Base-by-base conservation (phyloP, 2,329 filamentous ascomycete genomes). In the Diaporthe helianthi region DNA sequence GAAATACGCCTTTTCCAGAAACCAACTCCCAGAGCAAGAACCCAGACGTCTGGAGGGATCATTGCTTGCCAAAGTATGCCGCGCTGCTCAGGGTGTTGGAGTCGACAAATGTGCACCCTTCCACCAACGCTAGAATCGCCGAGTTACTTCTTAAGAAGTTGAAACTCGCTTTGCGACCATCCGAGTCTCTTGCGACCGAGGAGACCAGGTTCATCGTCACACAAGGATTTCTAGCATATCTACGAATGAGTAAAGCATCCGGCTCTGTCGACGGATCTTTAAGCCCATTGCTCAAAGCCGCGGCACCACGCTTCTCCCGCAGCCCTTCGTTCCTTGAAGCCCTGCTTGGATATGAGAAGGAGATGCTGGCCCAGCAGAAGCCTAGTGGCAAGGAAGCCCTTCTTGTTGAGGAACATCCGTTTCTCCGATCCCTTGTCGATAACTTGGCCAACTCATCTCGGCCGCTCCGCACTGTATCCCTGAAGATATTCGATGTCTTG, bases 361-460 rank as follows among this genome's bases (percentile, higher is more conserved):
- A 74, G 17, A 73, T 78, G 49, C 67, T 65, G 2, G 61, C 67
- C 31, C 72, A 73, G 1, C 71, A 76, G 41, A 73, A 69, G 8
- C 78, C 73, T 52, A 74, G 70, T 10, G 77, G 78, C 71, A 74
- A 81, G 46, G 77, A 81, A 15, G 80, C 84, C n/a, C 80, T 82
- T 19, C 86, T 87, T 15, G 76, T 83, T 15, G 85, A 90, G 26
- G 84, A 89, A 41, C 88, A 92, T 65, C 82, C 84, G 0, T 84
- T 96, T 13, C 84, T 90, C 17, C 82, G 83, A 51, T 87, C 89
- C 3, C 82, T 98, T 2, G 85, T 94, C 67, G 83, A 86, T 15
- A 97, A 95, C 72, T 83, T 99, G 24, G 88, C 90, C 5, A 89
- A 90, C 0, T 88, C 92, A 15, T 95, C 92, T 9, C 92, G 94